Base-by-base conservation (phyloP, 2,329 filamentous ascomycete genomes). In the Xylariaceae sp. region DNA sequence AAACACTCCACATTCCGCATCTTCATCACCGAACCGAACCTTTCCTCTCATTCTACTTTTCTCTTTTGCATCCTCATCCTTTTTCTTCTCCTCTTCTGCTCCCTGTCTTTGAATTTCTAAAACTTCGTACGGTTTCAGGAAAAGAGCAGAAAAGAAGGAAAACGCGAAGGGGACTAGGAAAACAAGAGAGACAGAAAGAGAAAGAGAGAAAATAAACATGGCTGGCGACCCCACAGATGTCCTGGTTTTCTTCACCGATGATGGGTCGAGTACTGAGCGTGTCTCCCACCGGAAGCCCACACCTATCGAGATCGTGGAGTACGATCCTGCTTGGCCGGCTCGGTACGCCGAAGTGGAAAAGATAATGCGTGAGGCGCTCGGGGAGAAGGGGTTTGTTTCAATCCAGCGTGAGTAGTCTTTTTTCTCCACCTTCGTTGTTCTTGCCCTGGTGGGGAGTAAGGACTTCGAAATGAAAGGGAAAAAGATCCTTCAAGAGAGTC, bases 281-380 rank as follows among this genome's bases (percentile, higher is more conserved):
- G 27, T 32, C 4, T 14, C 12, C 16, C 27, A 32, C 27, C 27
- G 27, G 16, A 16, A 12, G 5, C 12, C 12, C 16, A 16, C 12
- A 22, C 47, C 49, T n/a, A 20, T 47, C 27, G 4, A 47, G 36
- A 52, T 52, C 29, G 47, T 49, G 8, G 49, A 52, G 6, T 52
- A 52, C 36, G 40, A 17, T 7, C 17, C 38, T 12, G 49, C 47
- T 38, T 52, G 49, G 49, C 49, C 49, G 16, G 44, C 35, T 14
- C 39, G 25, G 42, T 52, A 37, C 6, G 47, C 47, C 29, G 43
- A 42, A 3, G 22, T 52, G n/a, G 47, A 49, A 36, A 23, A n/a
- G 10, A 40, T 37, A 6, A 50, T 52, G 10, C 47, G 49, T n/a
- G 25, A 38, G 32, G 47, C 49, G 1, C 44, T 52, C 11, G 42